A percentile compares a stretch with the other conserved stretches of the same genome.
These are phyloP conservation scores for Aegilops speltoides DNA, from an alignment of 176 grass and related monocot species.

Conservation along the genomic window DNA sequence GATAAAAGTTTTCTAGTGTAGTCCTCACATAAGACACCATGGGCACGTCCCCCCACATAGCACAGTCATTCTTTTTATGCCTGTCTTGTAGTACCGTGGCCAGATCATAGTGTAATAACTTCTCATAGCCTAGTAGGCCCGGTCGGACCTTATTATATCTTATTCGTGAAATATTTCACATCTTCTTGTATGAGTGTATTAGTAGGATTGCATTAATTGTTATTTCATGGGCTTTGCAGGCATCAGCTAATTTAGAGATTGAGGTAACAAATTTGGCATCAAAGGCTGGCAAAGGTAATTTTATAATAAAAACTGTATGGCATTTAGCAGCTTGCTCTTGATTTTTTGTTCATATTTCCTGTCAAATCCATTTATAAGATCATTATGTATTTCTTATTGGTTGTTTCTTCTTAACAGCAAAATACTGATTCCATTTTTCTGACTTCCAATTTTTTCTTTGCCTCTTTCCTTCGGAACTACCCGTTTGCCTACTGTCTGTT, in stretches of 20 bases:
- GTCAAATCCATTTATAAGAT: background rate
- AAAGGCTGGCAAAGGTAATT: slow-evolving; percentile 89
- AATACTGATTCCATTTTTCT: slow-evolving; percentile 1
- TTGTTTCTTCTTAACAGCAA: background rate
- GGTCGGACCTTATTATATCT: background rate
- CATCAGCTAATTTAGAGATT: slow-evolving; percentile 86
- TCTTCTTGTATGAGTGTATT: background rate
- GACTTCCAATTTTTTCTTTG: background rate
- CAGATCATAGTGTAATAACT: background rate
- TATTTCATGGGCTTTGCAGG: slow-evolving; percentile 52
- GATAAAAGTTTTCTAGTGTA: no score
- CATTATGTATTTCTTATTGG: background rate
- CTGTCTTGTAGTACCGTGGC: background rate
- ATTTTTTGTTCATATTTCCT: slow-evolving; percentile 19
- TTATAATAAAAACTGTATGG: slow-evolving; percentile 24
- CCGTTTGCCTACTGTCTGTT: background rate
- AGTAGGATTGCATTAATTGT: background rate
- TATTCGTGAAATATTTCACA: background rate
- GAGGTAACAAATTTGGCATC: slow-evolving; percentile 97
- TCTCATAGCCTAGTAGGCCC: background rate
- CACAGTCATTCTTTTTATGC: background rate
- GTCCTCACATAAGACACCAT: no score
- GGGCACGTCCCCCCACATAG: no score
- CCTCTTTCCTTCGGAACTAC: background rate
- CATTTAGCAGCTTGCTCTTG: background rate